Percentiles rank a stretch among this genome's conserved stretches.
phyloP scores from a whole-genome alignment of 2,329 filamentous ascomycete genomes.

The Verticillium albo-atrum region DNA sequence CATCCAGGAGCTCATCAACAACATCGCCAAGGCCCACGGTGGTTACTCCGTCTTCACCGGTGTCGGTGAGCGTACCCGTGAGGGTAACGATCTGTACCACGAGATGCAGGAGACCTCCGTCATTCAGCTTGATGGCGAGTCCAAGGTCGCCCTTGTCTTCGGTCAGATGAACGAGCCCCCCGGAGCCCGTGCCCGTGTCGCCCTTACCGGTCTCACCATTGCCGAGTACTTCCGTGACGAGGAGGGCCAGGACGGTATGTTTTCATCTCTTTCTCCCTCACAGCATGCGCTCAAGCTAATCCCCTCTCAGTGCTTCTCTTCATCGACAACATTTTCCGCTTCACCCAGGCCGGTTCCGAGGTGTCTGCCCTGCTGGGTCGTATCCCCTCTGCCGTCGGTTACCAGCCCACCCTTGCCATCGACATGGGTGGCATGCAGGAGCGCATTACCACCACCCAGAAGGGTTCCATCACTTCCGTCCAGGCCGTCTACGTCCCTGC shows the following conservation, averaged over 20 bases:
- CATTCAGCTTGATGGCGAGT: slow-evolving; percentile 98
- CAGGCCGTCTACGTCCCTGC: slow-evolving; percentile 99
- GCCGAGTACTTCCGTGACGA: slow-evolving; percentile 77
- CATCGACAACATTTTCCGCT: slow-evolving; percentile 99
- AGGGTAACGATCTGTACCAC: slow-evolving; percentile 99
- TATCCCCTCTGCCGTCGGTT: slow-evolving; percentile 99
- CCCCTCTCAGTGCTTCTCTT: slow-evolving; percentile 78
- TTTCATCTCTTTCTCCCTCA: background rate
- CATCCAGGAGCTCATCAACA: slow-evolving; percentile 99
- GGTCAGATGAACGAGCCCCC: slow-evolving; percentile 99
- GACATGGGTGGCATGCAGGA: slow-evolving; percentile 99
- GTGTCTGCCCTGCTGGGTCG: slow-evolving; percentile 98
- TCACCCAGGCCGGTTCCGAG: slow-evolving; percentile 99
- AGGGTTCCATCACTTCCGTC: slow-evolving; percentile 99
- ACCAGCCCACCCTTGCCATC: slow-evolving; percentile 96
- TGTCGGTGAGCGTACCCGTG: slow-evolving; percentile 99
- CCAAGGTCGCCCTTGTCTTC: slow-evolving; percentile 98
- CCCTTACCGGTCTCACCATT: slow-evolving; percentile 81
- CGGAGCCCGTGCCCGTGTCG: slow-evolving; percentile 98
- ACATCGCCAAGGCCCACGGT: slow-evolving; percentile 99
- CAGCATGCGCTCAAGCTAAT: slow-evolving; percentile 17
- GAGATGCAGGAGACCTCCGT: slow-evolving; percentile 99
- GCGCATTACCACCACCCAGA: slow-evolving; percentile 98
- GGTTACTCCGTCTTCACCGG: slow-evolving; percentile 99
- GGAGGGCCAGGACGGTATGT: slow-evolving; percentile 79